Percentiles rank a stretch among this genome's conserved stretches.
Conservation (phyloP, 2,329 filamentous ascomycete genomes). For the Fusarium incarnatum region DNA sequence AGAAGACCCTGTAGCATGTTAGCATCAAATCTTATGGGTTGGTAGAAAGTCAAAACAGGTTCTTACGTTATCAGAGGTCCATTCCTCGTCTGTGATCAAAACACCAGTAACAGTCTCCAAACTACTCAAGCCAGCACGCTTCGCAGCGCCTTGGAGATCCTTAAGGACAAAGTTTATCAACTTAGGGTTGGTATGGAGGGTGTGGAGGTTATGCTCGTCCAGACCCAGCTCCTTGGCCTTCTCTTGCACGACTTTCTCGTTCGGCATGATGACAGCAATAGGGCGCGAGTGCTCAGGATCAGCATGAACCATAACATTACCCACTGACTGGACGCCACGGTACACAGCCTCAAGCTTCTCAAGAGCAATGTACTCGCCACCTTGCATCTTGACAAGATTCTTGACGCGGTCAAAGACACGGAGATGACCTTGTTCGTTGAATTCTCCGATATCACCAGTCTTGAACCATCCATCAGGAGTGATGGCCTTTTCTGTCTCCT, state of each 20-base stretch:
- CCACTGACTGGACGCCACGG: constrained; percentile 80
- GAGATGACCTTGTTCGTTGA: constrained; percentile 82
- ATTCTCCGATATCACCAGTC: constrained; percentile 95
- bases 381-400: constrained; percentile 95
- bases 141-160: constrained; percentile 74
- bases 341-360: constrained; percentile 96
- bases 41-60: not conserved
- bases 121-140: constrained; percentile 72
- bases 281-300: constrained; percentile 80
- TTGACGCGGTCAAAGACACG: constrained; percentile 96
- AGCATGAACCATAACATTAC: constrained; percentile 89
- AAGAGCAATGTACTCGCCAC: constrained; percentile 95
- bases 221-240: constrained; percentile 72
- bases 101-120: constrained; percentile 83
- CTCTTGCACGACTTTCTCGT: constrained; percentile 71
- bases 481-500: constrained; percentile 83
- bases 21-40: constrained; percentile 16
- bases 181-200: constrained; percentile 74
- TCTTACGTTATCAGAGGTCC: constrained; percentile 86
- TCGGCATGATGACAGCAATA: constrained; percentile 81
- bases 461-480: constrained; percentile 95
- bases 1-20: constrained; percentile 62
- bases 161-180: constrained; percentile 71
- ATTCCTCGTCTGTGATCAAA: constrained; percentile 85
- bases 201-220: constrained; percentile 74